phyloP scores from a whole-genome alignment of 2,329 filamentous ascomycete genomes.

The Pezicula carpinea region DNA sequence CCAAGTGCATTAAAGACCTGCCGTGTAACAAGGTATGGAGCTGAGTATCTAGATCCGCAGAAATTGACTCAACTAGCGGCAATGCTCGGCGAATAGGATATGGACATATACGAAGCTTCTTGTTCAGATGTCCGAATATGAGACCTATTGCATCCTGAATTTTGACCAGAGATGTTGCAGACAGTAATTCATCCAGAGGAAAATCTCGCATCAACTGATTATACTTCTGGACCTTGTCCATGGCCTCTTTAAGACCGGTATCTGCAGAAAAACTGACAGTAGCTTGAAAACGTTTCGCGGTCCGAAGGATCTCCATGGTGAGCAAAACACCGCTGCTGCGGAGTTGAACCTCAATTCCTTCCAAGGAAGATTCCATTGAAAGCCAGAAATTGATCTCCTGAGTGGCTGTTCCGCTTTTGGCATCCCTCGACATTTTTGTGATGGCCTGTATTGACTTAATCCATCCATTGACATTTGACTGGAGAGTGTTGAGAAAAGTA shows the following conservation, averaged over 20 bases:
- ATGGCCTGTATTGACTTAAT: slow-evolving; percentile 98
- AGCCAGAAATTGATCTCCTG: slow-evolving; percentile 99
- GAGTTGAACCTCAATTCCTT: slow-evolving; percentile 86
- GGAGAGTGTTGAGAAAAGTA: slow-evolving; percentile 86
- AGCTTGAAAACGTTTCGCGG: slow-evolving; percentile 96
- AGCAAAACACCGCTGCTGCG: slow-evolving; percentile 82
- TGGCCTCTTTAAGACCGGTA: slow-evolving; percentile 91
- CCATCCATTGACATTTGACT: slow-evolving; percentile 93
- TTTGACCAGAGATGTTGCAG: slow-evolving; percentile 83
- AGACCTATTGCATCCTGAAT: slow-evolving; percentile 82
- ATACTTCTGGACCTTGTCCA: slow-evolving; percentile 96
- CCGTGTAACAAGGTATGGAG: slow-evolving; percentile 84
- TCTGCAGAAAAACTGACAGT: slow-evolving; percentile 96
- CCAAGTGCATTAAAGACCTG: slow-evolving; percentile 82
- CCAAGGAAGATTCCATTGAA: slow-evolving; percentile 90
- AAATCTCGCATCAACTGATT: slow-evolving; percentile 99
- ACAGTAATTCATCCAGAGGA: slow-evolving; percentile 88
- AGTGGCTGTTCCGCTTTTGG: slow-evolving; percentile 71
- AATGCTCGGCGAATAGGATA: slow-evolving; percentile 91
- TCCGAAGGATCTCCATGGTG: slow-evolving; percentile 90
- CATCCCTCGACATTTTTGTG: slow-evolving; percentile 88
- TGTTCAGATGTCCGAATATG: slow-evolving; percentile 94
- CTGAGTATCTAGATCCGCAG: slow-evolving; percentile 81
- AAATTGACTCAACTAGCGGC: slow-evolving; percentile 94
- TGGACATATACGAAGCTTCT: slow-evolving; percentile 92